Evolutionary conservation across 1,284 basidiomycete genomes (phyloP), one percentile per base, ranked within the genome.

Genomic region (Ceratobasidium sp.): DNA sequence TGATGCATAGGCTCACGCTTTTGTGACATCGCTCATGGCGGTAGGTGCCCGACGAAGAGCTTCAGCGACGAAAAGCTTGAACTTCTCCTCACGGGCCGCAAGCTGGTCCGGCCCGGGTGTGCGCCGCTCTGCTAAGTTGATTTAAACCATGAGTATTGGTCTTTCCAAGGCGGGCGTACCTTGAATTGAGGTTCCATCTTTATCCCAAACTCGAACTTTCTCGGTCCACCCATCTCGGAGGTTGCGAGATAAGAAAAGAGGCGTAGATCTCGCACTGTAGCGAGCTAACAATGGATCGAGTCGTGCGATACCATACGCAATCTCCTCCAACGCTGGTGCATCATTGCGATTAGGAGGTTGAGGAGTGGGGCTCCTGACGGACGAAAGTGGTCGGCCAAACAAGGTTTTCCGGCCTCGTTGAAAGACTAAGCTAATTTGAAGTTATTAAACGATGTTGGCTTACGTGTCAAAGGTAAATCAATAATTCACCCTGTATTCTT

Each of bases 191-290:
- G n/a, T 19, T 13, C 46, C 57, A 22, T 8, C 70, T 19, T 64
- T 49, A 40, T 73, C 70, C 59, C 56, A 73, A 34, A 46, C 15
- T 40, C 70, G 43, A 73, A 73, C 70, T 52, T 61, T 73, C 17
- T 49, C 59, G 1, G 44, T 43, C 70, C 70, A 73, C 9, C 70
- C 70, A 22, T 73, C 70, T 22, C 57, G 56, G 37, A 73, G 70
- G 61, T 73, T 73, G 15, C 70, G 70, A 6, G 22, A 32, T 15
- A 73, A 19, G 22, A 73, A 73, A 8, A 73, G 46, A 13, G 70
- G 70, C 9, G 57, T 40, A 22, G 70, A 62, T 49, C 70, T 57
- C 7, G 51, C 9, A 52, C 59, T 73, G 29, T 73, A 73, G 17
- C 70, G 70, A 73, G 46, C 70, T 7, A 61, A 29, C 29, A 44